Conservation (phyloP, 768 basidiomycete genomes). For the Fomitopsis pulvina region DNA sequence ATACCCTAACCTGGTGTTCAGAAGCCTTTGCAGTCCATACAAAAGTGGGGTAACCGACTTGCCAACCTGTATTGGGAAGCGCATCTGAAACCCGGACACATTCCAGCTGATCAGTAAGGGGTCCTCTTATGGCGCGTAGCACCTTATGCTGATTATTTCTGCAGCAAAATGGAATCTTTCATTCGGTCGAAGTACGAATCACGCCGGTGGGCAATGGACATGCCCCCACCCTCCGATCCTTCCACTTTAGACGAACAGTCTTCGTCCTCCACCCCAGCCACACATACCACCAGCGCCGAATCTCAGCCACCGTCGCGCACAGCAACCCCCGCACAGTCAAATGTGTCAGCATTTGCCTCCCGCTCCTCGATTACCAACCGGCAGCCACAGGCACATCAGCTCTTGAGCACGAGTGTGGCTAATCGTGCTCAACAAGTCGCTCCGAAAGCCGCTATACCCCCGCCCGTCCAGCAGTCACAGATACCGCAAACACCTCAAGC, state of each 20-base stretch:
- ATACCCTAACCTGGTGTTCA: conserved; percentile 1
- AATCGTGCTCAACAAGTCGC: conserved; percentile 13
- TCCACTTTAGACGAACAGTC: conserved; percentile 55
- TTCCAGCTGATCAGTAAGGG: conserved; percentile 91
- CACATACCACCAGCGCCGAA: conserved; percentile 10
- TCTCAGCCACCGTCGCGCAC: conserved; percentile 1
- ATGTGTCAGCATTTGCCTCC: conserved; percentile 20
- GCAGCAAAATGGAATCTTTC: conserved; percentile 97
- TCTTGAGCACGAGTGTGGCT: conserved; percentile 37
- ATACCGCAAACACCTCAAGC: conserved; percentile 11
- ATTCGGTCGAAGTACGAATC: conserved; percentile 97
- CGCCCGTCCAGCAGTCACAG: conserved; percentile 5
- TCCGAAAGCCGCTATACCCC: conserved; percentile 9
- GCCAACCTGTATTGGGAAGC: conserved; percentile 98
- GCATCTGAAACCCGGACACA: conserved; percentile 85
- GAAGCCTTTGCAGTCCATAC: conserved; percentile 51
- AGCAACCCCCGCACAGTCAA: conserved; percentile 17
- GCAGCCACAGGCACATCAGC: conserved; percentile 48
- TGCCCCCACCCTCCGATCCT: conserved; percentile 77
- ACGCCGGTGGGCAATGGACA: conserved; percentile 89
- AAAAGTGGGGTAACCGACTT: conserved; percentile 90
- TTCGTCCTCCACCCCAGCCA: conserved; percentile 12
- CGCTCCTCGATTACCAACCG: conserved; percentile 16
- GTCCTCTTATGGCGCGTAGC: too few species aligned
- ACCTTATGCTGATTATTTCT: too few species aligned